phyloP scores from a whole-genome alignment of 345 rosid species.

The Aegle marmelos region DNA sequence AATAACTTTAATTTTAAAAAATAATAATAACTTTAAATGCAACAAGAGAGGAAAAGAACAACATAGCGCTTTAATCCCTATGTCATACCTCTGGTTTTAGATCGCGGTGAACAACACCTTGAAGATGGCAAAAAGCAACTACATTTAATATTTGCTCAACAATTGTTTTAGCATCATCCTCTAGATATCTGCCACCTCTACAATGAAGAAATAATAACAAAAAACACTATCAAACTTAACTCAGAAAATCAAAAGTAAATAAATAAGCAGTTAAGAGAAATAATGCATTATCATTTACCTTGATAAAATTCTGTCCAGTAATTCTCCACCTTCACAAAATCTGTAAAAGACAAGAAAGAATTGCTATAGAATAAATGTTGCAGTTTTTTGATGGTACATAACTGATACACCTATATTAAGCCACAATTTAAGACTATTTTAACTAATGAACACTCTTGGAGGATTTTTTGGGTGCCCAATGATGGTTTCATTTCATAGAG shows the following conservation, averaged over 20 bases:
- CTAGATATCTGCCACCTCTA: constrained; percentile 95
- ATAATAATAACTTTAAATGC: background rate
- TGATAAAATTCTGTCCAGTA: constrained; percentile 83
- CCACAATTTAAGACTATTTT: background rate
- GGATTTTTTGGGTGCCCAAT: background rate
- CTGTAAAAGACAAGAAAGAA: constrained; percentile 34
- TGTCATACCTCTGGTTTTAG: constrained; percentile 83
- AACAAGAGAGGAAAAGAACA: background rate
- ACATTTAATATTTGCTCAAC: constrained; percentile 75
- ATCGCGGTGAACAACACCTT: constrained; percentile 98
- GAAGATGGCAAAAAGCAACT: constrained; percentile 90
- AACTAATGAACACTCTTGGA: background rate
- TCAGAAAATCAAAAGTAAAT: background rate
- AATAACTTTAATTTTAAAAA: too few relatives aligned
- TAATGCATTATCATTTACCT: constrained; percentile 42
- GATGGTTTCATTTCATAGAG: background rate
- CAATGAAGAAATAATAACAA: constrained; percentile 13
- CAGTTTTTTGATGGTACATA: background rate
- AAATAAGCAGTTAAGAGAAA: background rate
- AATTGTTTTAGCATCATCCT: constrained; percentile 82
- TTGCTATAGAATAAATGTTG: constrained; percentile 3
- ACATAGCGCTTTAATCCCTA: background rate
- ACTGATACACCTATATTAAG: background rate
- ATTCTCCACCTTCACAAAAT: constrained; percentile 97
- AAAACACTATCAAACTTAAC: constrained; percentile 2